A percentile compares a stretch with the other conserved stretches of the same genome.
These are phyloP conservation scores for Apiospora koreana DNA, from an alignment of 2,329 filamentous ascomycete genomes.

Conservation along the genomic window DNA sequence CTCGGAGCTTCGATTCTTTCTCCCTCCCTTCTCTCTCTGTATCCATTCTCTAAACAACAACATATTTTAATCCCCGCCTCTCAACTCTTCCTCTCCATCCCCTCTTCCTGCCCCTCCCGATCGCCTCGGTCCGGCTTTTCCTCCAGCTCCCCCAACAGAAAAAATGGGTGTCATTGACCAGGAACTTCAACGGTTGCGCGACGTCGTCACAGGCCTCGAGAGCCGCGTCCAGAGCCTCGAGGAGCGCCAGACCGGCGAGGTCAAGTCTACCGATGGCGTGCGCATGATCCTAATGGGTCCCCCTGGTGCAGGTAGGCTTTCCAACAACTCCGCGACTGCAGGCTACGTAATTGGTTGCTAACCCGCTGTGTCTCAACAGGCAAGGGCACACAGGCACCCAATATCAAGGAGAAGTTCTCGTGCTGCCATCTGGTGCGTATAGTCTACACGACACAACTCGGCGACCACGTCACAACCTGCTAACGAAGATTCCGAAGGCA, in stretches of 20 bases:
- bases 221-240: slow-evolving; percentile 85
- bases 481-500: slow-evolving; percentile 59
- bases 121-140: slow-evolving; percentile 26
- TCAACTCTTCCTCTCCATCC: slow-evolving; percentile 18
- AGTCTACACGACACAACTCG: neutral
- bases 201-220: slow-evolving; percentile 82
- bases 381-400: slow-evolving; percentile 98
- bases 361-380: slow-evolving; percentile 52
- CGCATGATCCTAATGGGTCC: slow-evolving; percentile 98
- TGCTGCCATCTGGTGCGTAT: slow-evolving; percentile 86
- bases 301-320: slow-evolving; percentile 84
- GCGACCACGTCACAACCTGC: neutral
- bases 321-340: neutral
- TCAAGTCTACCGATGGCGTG: slow-evolving; percentile 65
- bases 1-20: slow-evolving; percentile 17
- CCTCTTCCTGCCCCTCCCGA: slow-evolving; percentile 16
- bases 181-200: slow-evolving; percentile 81
- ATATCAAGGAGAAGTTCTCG: slow-evolving; percentile 97
- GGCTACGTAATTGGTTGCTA: slow-evolving; percentile 6
- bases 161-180: slow-evolving; percentile 89
- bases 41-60: neutral
- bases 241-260: slow-evolving; percentile 62
- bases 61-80: slow-evolving; percentile 19
- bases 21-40: slow-evolving; percentile 19
- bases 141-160: slow-evolving; percentile 27